Evolutionary conservation across 2,329 filamentous ascomycete genomes (phyloP).

Genomic region (Ophiocordyceps unilateralis): DNA sequence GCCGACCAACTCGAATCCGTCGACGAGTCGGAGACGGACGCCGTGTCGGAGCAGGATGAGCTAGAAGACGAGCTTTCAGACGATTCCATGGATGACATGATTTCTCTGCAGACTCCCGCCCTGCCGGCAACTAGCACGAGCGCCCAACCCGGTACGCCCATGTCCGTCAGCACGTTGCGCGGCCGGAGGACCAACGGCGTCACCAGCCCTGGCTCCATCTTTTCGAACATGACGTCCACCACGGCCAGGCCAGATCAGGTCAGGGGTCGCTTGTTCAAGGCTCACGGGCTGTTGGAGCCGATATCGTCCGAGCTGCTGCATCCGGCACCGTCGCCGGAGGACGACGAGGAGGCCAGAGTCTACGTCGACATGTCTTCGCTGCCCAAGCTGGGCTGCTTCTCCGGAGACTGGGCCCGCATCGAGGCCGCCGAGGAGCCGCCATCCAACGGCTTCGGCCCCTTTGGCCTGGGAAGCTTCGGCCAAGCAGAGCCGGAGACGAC

Average conservation of each 20-base stretch:
- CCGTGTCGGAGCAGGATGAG: constrained; percentile 45
- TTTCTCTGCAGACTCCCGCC: constrained; percentile 67
- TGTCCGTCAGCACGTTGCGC: constrained; percentile 43
- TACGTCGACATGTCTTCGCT: constrained; percentile 81
- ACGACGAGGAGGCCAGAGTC: constrained; percentile 78
- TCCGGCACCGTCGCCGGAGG: constrained; percentile 56
- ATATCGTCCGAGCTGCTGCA: constrained; percentile 69
- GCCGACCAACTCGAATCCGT: constrained; percentile 40
- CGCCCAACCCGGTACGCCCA: constrained; percentile 64
- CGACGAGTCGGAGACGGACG: constrained; percentile 46
- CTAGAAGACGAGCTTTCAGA: constrained; percentile 60
- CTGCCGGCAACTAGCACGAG: constrained; percentile 64
- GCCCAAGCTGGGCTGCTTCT: constrained; percentile 87
- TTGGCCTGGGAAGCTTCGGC: constrained; percentile 48
- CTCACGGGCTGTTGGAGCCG: constrained; percentile 53
- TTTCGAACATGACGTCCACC: constrained; percentile 72
- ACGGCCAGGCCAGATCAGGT: constrained; percentile 60
- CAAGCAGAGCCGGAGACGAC: constrained; percentile 35
- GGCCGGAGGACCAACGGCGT: constrained; percentile 52
- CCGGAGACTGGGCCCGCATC: constrained; percentile 86
- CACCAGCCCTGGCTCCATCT: constrained; percentile 72
- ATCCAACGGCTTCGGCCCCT: constrained; percentile 45
- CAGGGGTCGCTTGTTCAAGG: constrained; percentile 67
- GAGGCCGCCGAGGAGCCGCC: constrained; percentile 62
- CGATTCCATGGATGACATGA: constrained; percentile 85